Evolutionary conservation across 2,329 filamentous ascomycete genomes (phyloP).

Genomic region (Cytospora piceicola): DNA sequence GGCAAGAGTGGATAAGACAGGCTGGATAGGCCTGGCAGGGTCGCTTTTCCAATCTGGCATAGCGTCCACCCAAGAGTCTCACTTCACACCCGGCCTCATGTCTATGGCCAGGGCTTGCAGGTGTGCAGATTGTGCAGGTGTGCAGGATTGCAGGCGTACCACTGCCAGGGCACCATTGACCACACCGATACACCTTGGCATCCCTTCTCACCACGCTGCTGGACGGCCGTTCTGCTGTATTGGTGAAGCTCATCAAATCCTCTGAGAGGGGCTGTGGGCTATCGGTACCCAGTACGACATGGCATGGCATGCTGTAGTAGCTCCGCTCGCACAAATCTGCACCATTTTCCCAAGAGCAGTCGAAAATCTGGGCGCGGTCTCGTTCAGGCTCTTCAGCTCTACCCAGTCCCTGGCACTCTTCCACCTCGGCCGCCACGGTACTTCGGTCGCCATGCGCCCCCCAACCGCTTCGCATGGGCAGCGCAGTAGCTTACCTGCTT

Average conservation of each 20-base stretch:
- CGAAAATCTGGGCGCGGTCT: too few relatives aligned
- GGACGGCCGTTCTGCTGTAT: neutral
- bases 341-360: neutral
- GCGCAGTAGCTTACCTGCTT: neutral
- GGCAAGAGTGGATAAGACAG: neutral
- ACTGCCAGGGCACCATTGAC: constrained; percentile 24
- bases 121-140: too few relatives aligned
- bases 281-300: neutral
- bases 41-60: constrained; percentile 19
- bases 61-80: constrained; percentile 16
- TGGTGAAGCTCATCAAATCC: neutral
- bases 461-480: neutral
- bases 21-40: constrained; percentile 10
- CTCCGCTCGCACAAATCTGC: too few relatives aligned
- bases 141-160: too few relatives aligned
- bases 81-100: constrained; percentile 12
- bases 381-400: too few relatives aligned
- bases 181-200: neutral
- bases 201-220: neutral
- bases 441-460: neutral
- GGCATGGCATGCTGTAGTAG: neutral
- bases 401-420: neutral
- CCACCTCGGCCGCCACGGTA: neutral
- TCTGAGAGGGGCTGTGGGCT: neutral
- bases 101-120: neutral